phyloP scores from a whole-genome alignment of 495 filamentous ascomycete genomes.

The Baudoinia panamericana region DNA sequence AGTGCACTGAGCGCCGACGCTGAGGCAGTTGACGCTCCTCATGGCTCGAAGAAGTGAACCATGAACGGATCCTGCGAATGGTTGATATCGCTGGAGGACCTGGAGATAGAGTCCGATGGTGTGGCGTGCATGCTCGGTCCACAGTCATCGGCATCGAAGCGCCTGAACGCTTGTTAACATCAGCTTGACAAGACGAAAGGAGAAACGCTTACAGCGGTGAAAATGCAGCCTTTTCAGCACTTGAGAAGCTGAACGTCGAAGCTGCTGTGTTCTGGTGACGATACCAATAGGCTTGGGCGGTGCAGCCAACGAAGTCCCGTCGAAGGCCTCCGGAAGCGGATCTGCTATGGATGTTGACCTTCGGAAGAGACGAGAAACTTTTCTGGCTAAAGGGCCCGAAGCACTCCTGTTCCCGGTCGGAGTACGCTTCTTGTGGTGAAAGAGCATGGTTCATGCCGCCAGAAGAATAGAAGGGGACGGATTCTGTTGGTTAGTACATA shows the following conservation, averaged over 20 bases:
- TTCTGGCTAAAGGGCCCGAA: too few relatives aligned
- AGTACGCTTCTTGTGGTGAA: too few relatives aligned
- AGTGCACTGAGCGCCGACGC: conserved; percentile 16
- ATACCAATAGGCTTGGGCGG: background rate
- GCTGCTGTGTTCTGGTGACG: background rate
- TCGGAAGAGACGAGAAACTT: too few relatives aligned
- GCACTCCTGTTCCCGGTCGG: too few relatives aligned
- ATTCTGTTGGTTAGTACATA: too few relatives aligned
- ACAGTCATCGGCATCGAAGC: background rate
- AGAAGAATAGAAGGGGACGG: too few relatives aligned
- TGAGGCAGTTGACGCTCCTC: conserved; percentile 3
- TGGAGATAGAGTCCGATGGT: conserved; percentile 8
- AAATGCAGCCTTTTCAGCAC: conserved; percentile 7
- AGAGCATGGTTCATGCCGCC: too few relatives aligned
- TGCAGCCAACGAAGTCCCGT: background rate
- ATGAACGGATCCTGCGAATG: background rate
- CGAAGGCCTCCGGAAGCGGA: too few relatives aligned
- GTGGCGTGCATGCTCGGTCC: conserved; percentile 5
- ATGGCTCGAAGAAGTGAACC: conserved; percentile 4
- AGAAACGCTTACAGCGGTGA: background rate
- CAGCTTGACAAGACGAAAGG: background rate
- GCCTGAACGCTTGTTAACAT: background rate
- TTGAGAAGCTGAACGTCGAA: conserved; percentile 6
- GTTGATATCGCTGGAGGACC: conserved; percentile 6
- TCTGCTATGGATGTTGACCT: too few relatives aligned